Evolutionary conservation across 108 stramenopile genomes (phyloP).

Genomic region (Skeletonema menzelii): DNA sequence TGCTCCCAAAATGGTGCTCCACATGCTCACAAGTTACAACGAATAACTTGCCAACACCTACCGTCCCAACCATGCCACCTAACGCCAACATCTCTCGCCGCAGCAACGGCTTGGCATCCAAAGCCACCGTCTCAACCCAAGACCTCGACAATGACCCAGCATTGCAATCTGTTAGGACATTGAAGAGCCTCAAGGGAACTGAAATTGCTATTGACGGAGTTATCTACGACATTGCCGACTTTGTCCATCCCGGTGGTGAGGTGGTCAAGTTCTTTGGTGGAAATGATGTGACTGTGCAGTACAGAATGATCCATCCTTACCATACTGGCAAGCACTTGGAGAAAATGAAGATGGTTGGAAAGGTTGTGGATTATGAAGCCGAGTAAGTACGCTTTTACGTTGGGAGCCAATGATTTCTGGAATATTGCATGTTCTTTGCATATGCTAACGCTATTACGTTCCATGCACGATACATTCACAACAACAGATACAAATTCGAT

Average conservation of each 20-base stretch:
- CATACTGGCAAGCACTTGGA: constrained; percentile 85
- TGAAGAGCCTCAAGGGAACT: constrained; percentile 47
- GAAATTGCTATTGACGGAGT: constrained; percentile 80
- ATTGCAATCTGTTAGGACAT: constrained; percentile 27
- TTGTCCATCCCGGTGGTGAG: constrained; percentile 88
- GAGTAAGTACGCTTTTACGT: constrained; percentile 64
- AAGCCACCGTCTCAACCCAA: constrained; percentile 1
- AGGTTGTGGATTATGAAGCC: constrained; percentile 50
- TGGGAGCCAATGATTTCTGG: not conserved
- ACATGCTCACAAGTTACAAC: not conserved
- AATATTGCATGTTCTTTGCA: not conserved
- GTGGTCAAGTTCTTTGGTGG: constrained; percentile 83
- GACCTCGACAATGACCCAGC: constrained; percentile 10
- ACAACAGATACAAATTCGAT: constrained; percentile 77
- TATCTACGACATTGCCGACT: constrained; percentile 74
- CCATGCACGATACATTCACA: not conserved
- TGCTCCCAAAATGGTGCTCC: no score
- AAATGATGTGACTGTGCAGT: constrained; percentile 88
- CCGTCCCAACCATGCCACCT: constrained; percentile 12
- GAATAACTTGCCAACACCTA: not conserved
- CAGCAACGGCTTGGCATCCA: constrained; percentile 1
- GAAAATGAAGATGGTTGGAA: constrained; percentile 86
- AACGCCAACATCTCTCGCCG: constrained; percentile 27
- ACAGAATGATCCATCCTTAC: constrained; percentile 93
- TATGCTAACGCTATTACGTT: not conserved